Conservation (phyloP, 495 filamentous ascomycete genomes). For the Aspergillus campestris region DNA sequence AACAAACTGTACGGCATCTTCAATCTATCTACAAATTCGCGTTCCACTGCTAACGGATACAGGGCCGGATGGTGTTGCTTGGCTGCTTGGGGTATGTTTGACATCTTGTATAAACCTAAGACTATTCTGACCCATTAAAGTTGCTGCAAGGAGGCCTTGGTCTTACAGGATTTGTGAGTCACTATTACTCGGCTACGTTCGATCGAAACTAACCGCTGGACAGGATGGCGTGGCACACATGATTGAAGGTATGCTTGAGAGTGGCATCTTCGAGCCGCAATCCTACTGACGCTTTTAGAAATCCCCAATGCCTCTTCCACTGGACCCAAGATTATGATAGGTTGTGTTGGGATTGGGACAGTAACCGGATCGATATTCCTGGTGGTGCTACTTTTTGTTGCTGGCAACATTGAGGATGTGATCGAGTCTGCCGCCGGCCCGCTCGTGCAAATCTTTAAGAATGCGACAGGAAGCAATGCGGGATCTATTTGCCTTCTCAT, state of each 20-base stretch:
- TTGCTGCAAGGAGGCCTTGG: conserved; percentile 54
- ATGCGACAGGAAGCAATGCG: conserved; percentile 56
- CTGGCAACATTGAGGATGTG: conserved; percentile 48
- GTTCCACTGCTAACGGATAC: conserved; percentile 6
- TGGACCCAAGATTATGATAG: conserved; percentile 67
- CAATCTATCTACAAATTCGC: not conserved
- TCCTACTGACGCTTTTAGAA: conserved; percentile 33
- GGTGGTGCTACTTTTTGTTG: conserved; percentile 55
- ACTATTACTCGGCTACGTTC: not conserved
- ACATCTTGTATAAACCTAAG: not conserved
- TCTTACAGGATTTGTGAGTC: conserved; percentile 50
- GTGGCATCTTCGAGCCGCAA: not conserved
- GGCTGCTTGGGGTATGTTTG: conserved; percentile 47
- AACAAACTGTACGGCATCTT: conserved; percentile 42
- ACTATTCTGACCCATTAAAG: conserved; percentile 16
- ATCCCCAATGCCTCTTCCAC: conserved; percentile 59
- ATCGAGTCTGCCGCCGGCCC: conserved; percentile 56
- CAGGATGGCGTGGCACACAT: conserved; percentile 48
- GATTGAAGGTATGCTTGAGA: conserved; percentile 30
- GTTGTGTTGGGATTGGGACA: conserved; percentile 59
- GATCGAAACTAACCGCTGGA: conserved; percentile 5
- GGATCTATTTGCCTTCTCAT: conserved; percentile 62
- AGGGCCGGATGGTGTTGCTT: conserved; percentile 56
- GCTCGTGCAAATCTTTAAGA: conserved; percentile 60
- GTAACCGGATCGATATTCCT: conserved; percentile 64